A percentile compares a stretch with the other conserved stretches of the same genome.
phyloP scores from a whole-genome alignment of 768 basidiomycete genomes.

The Podaxis rugospora region DNA sequence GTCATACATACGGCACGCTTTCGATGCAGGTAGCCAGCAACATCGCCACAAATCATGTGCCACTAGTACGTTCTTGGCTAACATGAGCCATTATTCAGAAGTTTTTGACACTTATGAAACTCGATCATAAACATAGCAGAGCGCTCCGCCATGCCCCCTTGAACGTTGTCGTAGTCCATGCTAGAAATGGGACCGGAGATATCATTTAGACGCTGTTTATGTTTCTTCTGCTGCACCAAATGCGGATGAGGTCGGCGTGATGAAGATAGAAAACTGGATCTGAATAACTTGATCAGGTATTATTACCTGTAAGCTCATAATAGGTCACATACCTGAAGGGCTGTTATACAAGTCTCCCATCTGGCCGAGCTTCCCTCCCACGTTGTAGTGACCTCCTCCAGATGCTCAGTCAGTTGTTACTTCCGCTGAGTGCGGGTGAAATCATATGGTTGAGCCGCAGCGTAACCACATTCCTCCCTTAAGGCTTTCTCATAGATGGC shows the following conservation, averaged over 20 bases:
- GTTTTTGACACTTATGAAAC: not conserved
- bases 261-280: not conserved
- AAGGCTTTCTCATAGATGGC: conserved; percentile 19
- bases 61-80: too few relatives aligned
- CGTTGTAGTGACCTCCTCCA: not conserved
- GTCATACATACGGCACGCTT: too few relatives aligned
- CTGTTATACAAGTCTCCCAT: not conserved
- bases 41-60: too few relatives aligned
- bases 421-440: not conserved
- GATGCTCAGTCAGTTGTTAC: not conserved
- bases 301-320: not conserved
- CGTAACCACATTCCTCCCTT: conserved; percentile 21
- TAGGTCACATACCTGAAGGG: not conserved
- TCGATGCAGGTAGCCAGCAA: too few relatives aligned
- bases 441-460: conserved; percentile 20
- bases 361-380: not conserved
- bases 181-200: conserved; percentile 20
- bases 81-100: too few relatives aligned
- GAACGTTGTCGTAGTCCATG: conserved; percentile 16
- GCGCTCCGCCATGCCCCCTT: conserved; percentile 8
- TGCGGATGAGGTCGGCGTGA: not conserved
- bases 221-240: not conserved
- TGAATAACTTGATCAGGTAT: not conserved
- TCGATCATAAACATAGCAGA: not conserved
- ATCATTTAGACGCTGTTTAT: conserved; percentile 14